These are phyloP conservation scores for Colletotrichum tamarilloi DNA, from an alignment of 2,329 filamentous ascomycete genomes.

Conservation along the genomic window DNA sequence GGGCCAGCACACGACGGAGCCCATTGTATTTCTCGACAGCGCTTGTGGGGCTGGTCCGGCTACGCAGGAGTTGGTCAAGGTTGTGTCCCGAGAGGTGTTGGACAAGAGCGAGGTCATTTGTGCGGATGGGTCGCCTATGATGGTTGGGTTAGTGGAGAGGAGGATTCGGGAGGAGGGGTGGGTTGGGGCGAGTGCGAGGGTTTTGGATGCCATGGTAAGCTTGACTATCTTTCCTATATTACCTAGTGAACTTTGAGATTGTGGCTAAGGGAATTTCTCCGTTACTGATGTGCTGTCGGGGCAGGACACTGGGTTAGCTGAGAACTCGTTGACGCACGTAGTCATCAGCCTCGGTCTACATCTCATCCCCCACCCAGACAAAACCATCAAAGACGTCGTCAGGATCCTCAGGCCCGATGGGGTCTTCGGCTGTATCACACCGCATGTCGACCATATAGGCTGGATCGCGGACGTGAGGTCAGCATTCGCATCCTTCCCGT, in stretches of 20 bases:
- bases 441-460: not conserved
- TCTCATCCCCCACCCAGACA: no score
- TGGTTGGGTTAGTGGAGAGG: constrained; percentile 53
- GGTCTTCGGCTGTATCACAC: constrained; percentile 3
- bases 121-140: constrained; percentile 56
- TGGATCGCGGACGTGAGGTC: not conserved
- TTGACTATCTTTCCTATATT: no score
- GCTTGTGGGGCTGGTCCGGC: constrained; percentile 65
- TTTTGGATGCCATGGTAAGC: constrained; percentile 47
- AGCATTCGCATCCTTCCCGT: not conserved
- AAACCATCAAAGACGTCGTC: no score
- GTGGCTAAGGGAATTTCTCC: no score
- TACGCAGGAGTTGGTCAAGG: constrained; percentile 54
- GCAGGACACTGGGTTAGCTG: no score
- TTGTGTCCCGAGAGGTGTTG: no score
- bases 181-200: constrained; percentile 55
- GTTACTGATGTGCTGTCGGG: no score
- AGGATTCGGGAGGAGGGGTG: constrained; percentile 55
- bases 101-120: constrained; percentile 49
- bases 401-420: not conserved
- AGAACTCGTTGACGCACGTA: no score
- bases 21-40: constrained; percentile 60
- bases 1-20: constrained; percentile 33
- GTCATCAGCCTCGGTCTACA: no score
- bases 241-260: no score